These are phyloP conservation scores for Luzula sylvatica DNA, from an alignment of 176 grass and related monocot genomes.

Conservation along the genomic window DNA sequence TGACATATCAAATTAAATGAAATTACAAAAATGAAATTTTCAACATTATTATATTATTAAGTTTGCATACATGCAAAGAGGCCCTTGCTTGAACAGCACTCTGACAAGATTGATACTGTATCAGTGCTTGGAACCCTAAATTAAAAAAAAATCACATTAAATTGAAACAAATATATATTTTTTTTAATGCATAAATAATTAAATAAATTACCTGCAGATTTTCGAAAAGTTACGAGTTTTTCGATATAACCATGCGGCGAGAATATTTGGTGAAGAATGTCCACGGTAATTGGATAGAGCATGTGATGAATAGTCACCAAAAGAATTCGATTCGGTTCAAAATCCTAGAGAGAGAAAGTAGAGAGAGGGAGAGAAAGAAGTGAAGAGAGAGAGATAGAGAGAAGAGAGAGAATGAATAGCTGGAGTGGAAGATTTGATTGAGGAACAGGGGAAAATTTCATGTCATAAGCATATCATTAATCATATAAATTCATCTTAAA, in stretches of 20 bases:
- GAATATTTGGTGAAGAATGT: slow-evolving; percentile 52
- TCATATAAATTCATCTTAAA: background rate
- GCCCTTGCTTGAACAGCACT: slow-evolving; percentile 47
- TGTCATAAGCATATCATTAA: slow-evolving; percentile 10
- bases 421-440: slow-evolving; percentile 5
- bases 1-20: background rate
- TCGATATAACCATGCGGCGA: slow-evolving; percentile 45
- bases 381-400: slow-evolving; percentile 23
- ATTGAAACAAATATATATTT: background rate
- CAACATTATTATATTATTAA: background rate
- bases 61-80: slow-evolving; percentile 35
- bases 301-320: slow-evolving; percentile 47
- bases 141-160: background rate
- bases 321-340: slow-evolving; percentile 42
- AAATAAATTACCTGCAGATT: slow-evolving; percentile 31
- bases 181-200: background rate
- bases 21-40: no score
- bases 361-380: slow-evolving; percentile 14
- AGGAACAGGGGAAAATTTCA: slow-evolving; percentile 10
- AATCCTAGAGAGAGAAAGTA: slow-evolving; percentile 38
- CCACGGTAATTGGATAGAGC: slow-evolving; percentile 52
- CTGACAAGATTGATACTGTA: slow-evolving; percentile 39
- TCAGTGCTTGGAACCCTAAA: slow-evolving; percentile 49
- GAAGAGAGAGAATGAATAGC: slow-evolving; percentile 25
- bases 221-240: slow-evolving; percentile 50